phyloP scores from a whole-genome alignment of 306 rosid species.

The Vigna trinervia region DNA sequence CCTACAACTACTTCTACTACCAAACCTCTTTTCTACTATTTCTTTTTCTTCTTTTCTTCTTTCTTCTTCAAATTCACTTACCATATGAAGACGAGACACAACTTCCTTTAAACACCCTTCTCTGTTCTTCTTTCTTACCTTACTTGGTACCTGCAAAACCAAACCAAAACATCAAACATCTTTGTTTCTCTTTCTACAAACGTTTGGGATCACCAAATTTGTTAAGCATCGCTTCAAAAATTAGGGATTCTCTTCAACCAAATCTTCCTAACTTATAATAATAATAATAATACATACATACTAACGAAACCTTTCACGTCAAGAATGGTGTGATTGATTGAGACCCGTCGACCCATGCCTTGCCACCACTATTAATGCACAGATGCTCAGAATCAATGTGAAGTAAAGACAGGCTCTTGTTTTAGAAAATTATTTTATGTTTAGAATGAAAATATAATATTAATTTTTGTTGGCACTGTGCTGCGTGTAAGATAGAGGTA shows the following conservation, averaged over 20 bases:
- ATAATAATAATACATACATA: not conserved
- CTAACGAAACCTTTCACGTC: not conserved
- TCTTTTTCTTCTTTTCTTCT: not conserved
- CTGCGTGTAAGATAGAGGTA: no score
- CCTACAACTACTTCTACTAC: not conserved
- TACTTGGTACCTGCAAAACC: conserved; percentile 17
- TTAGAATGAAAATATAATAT: no score
- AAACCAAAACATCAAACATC: conserved; percentile 41
- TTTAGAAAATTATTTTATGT: not conserved
- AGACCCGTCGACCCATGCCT: conserved; percentile 44
- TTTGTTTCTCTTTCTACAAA: conserved; percentile 40
- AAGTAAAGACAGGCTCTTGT: conserved; percentile 36
- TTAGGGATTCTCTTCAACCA: not conserved
- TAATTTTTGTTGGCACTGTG: no score
- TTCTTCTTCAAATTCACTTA: not conserved
- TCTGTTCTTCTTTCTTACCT: conserved; percentile 33
- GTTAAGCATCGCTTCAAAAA: not conserved
- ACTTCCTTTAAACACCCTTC: not conserved
- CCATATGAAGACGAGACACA: conserved; percentile 43
- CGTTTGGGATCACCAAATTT: conserved; percentile 33
- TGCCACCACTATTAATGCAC: conserved; percentile 13
- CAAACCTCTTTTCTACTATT: not conserved
- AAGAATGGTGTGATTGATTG: conserved; percentile 46
- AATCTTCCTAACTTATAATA: no score
- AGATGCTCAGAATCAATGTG: conserved; percentile 31